Evolutionary conservation across 805 yeast species (phyloP).

Genomic region (Monosporozyma solicola): DNA sequence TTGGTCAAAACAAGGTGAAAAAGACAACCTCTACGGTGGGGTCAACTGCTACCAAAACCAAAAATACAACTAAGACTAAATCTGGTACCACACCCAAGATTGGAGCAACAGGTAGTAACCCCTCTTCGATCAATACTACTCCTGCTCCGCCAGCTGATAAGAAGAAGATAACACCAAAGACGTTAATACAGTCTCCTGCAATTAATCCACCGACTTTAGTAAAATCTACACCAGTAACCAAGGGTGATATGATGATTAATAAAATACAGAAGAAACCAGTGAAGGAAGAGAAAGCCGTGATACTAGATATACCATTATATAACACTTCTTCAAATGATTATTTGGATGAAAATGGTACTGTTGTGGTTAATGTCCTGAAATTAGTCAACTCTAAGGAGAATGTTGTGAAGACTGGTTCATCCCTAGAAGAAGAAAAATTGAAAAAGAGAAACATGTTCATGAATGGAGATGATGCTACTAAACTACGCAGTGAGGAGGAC

Average conservation of each 20-base stretch:
- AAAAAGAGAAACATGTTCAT: conserved; percentile 4
- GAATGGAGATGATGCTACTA: neutral
- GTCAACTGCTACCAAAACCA: conserved; percentile 6
- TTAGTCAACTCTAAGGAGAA: conserved; percentile 4
- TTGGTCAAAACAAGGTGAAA: neutral
- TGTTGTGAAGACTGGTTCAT: conserved; percentile 2
- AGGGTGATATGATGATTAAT: neutral
- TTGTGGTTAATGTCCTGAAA: conserved; percentile 24
- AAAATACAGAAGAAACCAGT: neutral
- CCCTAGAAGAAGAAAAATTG: neutral
- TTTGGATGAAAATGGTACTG: conserved; percentile 30
- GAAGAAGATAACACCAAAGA: conserved; percentile 11
- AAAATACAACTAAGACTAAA: conserved; percentile 3
- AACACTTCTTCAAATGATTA: conserved; percentile 21
- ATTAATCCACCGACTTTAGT: conserved; percentile 19
- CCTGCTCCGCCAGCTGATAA: neutral
- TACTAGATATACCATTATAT: conserved; percentile 26
- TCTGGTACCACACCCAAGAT: neutral
- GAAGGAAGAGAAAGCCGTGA: conserved; percentile 9
- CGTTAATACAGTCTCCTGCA: conserved; percentile 16
- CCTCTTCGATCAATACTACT: neutral
- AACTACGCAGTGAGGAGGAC: conserved; percentile 2
- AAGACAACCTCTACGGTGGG: neutral
- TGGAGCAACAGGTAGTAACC: neutral
- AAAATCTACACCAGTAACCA: neutral